A percentile compares a stretch with the other conserved stretches of the same genome.
These are phyloP conservation scores for Fraxinus sp. DNA, from an alignment of 305 asterid species.

Conservation along the genomic window DNA sequence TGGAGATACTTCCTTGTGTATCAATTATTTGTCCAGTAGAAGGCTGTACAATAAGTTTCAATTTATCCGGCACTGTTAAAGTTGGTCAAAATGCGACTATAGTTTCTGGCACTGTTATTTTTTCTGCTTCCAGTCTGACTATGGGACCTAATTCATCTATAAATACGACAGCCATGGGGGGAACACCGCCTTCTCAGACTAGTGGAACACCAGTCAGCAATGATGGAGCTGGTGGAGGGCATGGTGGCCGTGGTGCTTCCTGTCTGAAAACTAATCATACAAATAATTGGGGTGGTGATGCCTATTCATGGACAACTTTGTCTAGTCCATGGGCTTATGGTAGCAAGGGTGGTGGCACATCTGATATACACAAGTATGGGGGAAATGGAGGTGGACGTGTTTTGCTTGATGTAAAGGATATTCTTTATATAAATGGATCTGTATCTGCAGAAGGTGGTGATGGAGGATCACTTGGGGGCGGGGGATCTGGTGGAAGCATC, in stretches of 20 bases:
- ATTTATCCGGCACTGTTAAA: slow-evolving; percentile 73
- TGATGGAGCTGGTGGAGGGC: slow-evolving; percentile 98
- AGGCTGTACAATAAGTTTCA: slow-evolving; percentile 78
- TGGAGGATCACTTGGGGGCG: slow-evolving; percentile 88
- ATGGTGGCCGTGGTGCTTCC: slow-evolving; percentile 98
- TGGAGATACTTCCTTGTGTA: slow-evolving; percentile 80
- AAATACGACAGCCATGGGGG: slow-evolving; percentile 78
- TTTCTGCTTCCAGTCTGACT: slow-evolving; percentile 58
- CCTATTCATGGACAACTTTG: slow-evolving; percentile 80
- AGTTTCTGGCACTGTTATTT: slow-evolving; percentile 70
- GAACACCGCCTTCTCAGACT: slow-evolving; percentile 85
- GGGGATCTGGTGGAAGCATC: slow-evolving; percentile 98
- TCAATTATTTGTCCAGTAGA: slow-evolving; percentile 67
- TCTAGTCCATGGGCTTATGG: slow-evolving; percentile 85
- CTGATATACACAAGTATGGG: slow-evolving; percentile 64
- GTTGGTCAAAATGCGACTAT: slow-evolving; percentile 72
- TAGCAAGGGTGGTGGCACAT: slow-evolving; percentile 85
- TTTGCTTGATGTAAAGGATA: slow-evolving; percentile 56
- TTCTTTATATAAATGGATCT: slow-evolving; percentile 77
- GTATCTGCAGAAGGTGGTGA: slow-evolving; percentile 89
- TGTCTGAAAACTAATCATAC: slow-evolving; percentile 71
- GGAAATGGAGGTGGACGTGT: slow-evolving; percentile 95
- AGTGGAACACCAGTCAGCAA: slow-evolving; percentile 92
- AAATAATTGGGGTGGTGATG: slow-evolving; percentile 93
- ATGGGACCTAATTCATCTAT: slow-evolving; percentile 69